A percentile compares a stretch with the other conserved stretches of the same genome.
Conservation (phyloP, 306 rosid species). For the Neltuma alba region DNA sequence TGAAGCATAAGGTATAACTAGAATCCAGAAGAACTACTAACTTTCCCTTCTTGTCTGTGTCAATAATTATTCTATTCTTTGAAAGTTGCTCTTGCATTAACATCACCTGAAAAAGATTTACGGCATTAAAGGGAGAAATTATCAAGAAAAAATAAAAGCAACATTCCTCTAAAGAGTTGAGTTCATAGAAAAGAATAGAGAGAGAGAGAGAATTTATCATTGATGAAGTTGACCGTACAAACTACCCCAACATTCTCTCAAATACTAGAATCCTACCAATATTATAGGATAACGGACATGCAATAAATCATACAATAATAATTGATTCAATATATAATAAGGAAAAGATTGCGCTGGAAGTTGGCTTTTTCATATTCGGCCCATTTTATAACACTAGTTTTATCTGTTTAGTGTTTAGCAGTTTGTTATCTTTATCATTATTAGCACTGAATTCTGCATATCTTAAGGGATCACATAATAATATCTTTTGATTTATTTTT, state of each 20-base stretch:
- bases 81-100: constrained; percentile 95
- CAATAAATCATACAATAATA: too few relatives aligned
- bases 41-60: constrained; percentile 88
- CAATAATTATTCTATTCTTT: constrained; percentile 90
- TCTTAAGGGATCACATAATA: background rate
- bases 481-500: background rate
- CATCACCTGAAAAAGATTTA: constrained; percentile 68
- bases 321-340: too few relatives aligned
- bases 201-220: background rate
- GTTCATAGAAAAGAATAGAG: background rate
- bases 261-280: too few relatives aligned
- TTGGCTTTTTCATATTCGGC: background rate
- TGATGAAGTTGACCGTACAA: background rate
- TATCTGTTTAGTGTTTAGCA: background rate
- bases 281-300: too few relatives aligned
- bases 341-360: too few relatives aligned
- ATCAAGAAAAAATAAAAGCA: background rate
- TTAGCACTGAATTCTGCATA: too few relatives aligned
- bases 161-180: background rate
- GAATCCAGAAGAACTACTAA: constrained; percentile 45
- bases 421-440: background rate
- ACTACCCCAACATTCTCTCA: too few relatives aligned
- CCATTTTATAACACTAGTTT: background rate
- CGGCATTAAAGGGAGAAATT: constrained; percentile 2
- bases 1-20: constrained; percentile 23